Base-by-base conservation (phyloP, 2,329 filamentous ascomycete genomes). In the Plenodomus lindquistii region DNA sequence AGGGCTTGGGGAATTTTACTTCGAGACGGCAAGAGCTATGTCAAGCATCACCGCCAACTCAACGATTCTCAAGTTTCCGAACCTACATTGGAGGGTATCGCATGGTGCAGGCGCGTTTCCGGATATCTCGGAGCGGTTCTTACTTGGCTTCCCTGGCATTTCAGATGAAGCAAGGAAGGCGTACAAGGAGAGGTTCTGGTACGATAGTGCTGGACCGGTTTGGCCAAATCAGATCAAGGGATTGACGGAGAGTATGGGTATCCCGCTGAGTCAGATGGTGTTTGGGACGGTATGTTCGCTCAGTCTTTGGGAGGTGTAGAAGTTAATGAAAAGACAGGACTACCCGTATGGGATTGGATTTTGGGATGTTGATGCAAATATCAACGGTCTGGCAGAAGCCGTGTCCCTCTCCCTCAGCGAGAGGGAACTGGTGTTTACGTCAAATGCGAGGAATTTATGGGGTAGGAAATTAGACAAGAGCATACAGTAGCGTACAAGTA, bases 341-440 rank as follows among this genome's bases (percentile, higher is more conserved):
- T 71, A 69, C 48, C 67, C 69, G 18, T 71, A 71, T 46, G 69
- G 69, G 0, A 71, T 71, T n/a, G 65, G 68, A 2, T 70, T 70
- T 42, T 71, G 68, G 67, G 60, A 71, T 50, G 66, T 68, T 1
- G 50, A 64, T 53, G 64, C 52, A 5, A 71, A 72, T 37, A 70
- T 70, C 31, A 40, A 35, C 0, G 66, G 66, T 1, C 47, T 72
- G n/a, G 54, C 54, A 0, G 42, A 65, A 21, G 60, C 64, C 1
- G 48, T 58, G 0, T 61, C 63, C 36, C 43, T 71, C 1, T 48
- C 43, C 0, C 16, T 29, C 1, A 50, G 48, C 7, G 61, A 71
- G 37, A 72, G 60, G 40, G 61, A 68, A 3, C 47, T 37, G 9
- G 55, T 71, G 5, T 71, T 66, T 43, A 57, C 44, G 44, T 13